A percentile compares a stretch with the other conserved stretches of the same genome.
Conservation (phyloP, 345 rosid species). For the Geranium rotundifolium region DNA sequence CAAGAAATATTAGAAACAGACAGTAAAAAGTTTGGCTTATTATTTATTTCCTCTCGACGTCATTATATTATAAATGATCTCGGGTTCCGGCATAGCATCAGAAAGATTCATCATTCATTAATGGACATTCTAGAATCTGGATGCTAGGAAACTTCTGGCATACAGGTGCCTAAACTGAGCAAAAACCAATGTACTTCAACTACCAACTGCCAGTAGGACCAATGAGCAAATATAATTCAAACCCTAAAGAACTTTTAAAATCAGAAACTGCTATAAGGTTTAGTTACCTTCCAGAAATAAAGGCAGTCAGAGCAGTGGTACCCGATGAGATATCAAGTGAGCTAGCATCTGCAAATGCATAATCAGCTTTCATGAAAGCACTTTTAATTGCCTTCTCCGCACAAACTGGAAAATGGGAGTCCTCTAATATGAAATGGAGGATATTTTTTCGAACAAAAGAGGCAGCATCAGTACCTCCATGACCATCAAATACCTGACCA, state of each 20-base stretch:
- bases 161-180: too few relatives aligned
- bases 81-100: too few relatives aligned
- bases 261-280: not conserved
- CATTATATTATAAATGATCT: too few relatives aligned
- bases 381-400: conserved; percentile 64
- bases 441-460: conserved; percentile 60
- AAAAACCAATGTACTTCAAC: not conserved
- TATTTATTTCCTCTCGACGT: too few relatives aligned
- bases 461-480: conserved; percentile 95
- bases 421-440: conserved; percentile 64
- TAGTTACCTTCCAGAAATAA: conserved; percentile 65
- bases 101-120: too few relatives aligned
- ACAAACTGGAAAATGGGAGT: conserved; percentile 66
- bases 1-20: too few relatives aligned
- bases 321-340: conserved; percentile 91
- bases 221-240: not conserved
- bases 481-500: conserved; percentile 91
- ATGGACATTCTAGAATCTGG: too few relatives aligned
- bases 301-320: conserved; percentile 80
- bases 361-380: conserved; percentile 83
- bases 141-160: too few relatives aligned
- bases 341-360: conserved; percentile 77
- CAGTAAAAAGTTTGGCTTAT: too few relatives aligned
- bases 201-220: not conserved
- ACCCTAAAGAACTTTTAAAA: not conserved